phyloP scores from a whole-genome alignment of 2,329 filamentous ascomycete genomes.

The Diaporthe capsici region DNA sequence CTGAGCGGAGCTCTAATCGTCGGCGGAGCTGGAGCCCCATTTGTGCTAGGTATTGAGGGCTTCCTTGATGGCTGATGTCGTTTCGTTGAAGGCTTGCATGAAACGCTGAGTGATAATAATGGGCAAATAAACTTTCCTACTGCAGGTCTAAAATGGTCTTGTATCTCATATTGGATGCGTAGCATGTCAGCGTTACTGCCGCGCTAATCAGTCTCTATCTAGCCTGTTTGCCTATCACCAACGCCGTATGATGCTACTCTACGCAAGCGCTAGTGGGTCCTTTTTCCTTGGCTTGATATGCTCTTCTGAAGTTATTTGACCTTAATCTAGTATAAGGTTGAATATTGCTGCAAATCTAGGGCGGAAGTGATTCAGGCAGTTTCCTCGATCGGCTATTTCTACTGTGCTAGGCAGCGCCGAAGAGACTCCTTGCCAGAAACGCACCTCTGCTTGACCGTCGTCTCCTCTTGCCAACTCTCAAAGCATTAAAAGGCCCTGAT shows the following conservation, averaged over 20 bases:
- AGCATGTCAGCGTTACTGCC: neutral
- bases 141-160: neutral
- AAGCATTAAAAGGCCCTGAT: neutral
- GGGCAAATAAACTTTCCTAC: neutral
- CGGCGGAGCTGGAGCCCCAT: constrained; percentile 30
- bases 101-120: no score
- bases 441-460: neutral
- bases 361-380: no score
- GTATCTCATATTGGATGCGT: neutral
- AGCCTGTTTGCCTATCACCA: constrained; percentile 23
- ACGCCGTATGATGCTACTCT: neutral
- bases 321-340: neutral
- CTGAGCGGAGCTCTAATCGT: constrained; percentile 29
- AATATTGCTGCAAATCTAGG: neutral
- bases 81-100: neutral
- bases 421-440: no score
- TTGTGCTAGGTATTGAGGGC: neutral
- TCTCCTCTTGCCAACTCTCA: neutral
- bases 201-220: constrained; percentile 25
- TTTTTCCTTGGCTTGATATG: neutral
- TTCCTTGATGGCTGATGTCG: neutral
- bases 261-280: neutral
- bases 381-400: no score
- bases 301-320: neutral
- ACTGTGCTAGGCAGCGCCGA: no score